A percentile compares a stretch with the other conserved stretches of the same genome.
Evolutionary conservation across 192 early-diverging fungal genomes (phyloP).

Genomic region (Powellomyces hirtus): DNA sequence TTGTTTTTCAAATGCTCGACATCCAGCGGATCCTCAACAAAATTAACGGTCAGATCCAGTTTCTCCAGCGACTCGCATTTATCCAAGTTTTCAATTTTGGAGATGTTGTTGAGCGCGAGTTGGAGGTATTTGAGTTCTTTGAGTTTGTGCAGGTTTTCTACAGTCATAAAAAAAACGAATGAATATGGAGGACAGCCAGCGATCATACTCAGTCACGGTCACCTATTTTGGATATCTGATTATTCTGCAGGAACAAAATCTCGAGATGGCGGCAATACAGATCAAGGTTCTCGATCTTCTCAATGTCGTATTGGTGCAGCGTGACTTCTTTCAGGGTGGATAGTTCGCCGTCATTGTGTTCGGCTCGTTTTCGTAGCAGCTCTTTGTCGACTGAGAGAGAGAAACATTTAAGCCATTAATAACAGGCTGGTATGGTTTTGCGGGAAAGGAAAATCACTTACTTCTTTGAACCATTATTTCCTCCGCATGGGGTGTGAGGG

Average conservation of each 20-base stretch:
- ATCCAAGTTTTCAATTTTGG: slow-evolving; percentile 54
- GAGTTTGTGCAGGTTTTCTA: slow-evolving; percentile 57
- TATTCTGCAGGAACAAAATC: slow-evolving; percentile 59
- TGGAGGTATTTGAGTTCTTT: slow-evolving; percentile 57
- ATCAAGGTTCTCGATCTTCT: slow-evolving; percentile 63
- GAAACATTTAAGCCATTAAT: no score
- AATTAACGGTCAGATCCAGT: slow-evolving; percentile 62
- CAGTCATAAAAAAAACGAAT: not conserved
- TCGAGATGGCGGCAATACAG: slow-evolving; percentile 56
- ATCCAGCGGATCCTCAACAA: slow-evolving; percentile 49
- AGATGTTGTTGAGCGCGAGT: slow-evolving; percentile 61
- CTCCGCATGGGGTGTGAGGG: no score
- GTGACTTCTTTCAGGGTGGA: slow-evolving; percentile 55
- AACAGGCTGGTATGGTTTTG: no score
- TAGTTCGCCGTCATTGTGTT: slow-evolving; percentile 64
- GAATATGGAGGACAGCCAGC: no score
- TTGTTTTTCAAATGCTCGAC: slow-evolving; percentile 44
- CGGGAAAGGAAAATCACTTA: no score
- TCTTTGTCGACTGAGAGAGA: slow-evolving; percentile 47
- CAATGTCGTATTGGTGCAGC: slow-evolving; percentile 63
- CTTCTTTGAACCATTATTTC: no score
- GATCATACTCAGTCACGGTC: no score
- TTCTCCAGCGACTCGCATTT: slow-evolving; percentile 56
- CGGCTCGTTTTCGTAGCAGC: slow-evolving; percentile 50
- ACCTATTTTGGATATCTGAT: slow-evolving; percentile 60